These are phyloP conservation scores for Fomitopsis serialis DNA, from an alignment of 768 basidiomycete genomes.

Conservation along the genomic window DNA sequence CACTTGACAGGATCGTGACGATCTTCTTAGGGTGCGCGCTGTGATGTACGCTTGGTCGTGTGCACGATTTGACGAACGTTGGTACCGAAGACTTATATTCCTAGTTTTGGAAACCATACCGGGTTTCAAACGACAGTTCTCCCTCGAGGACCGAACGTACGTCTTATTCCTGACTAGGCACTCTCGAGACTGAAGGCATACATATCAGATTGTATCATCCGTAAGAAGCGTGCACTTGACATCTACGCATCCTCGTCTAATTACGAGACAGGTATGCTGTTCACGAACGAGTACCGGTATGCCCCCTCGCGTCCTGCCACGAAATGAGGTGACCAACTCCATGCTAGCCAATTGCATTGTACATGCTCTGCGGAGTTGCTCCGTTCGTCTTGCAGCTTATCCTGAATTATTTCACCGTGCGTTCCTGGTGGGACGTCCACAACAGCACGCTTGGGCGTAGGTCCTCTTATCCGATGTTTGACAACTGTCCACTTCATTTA, in stretches of 20 bases:
- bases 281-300: conserved; percentile 75
- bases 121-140: conserved; percentile 76
- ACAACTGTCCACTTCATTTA: no score
- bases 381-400: conserved; percentile 67
- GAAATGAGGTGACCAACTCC: background rate
- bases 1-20: conserved; percentile 68
- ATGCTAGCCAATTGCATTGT: conserved; percentile 15
- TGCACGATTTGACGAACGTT: background rate
- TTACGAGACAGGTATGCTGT: conserved; percentile 47
- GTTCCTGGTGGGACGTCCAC: conserved; percentile 90
- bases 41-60: background rate
- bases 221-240: background rate
- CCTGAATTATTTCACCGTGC: conserved; percentile 66
- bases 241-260: background rate
- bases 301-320: conserved; percentile 19
- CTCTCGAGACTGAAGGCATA: no score
- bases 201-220: conserved; percentile 2
- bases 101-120: conserved; percentile 58
- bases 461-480: no score
- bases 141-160: conserved; percentile 70
- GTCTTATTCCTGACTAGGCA: conserved; percentile 20
- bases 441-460: conserved; percentile 48
- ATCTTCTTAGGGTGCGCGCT: conserved; percentile 56
- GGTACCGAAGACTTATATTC: conserved; percentile 19
- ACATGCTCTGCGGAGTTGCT: conserved; percentile 45